Conservation (phyloP, 345 rosid species). For the Boechera stricta region DNA sequence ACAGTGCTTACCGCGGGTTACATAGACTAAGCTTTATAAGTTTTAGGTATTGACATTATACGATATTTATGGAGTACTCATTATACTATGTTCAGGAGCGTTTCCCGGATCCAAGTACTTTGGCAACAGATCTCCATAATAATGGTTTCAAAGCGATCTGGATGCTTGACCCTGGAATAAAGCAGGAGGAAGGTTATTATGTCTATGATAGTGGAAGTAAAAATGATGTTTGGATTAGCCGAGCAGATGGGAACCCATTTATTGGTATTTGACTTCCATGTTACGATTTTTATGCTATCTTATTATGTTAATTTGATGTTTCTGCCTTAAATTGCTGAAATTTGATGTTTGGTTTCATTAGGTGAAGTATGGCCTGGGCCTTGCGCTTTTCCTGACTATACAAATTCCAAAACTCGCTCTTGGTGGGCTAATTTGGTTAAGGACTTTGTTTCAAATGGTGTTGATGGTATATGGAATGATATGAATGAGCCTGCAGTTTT, state of each 20-base stretch:
- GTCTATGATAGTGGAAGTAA: conserved; percentile 71
- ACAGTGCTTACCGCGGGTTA: conserved; percentile 6
- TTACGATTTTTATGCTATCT: conserved; percentile 12
- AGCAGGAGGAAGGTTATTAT: conserved; percentile 71
- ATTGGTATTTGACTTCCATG: conserved; percentile 54
- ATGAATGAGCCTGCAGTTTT: conserved; percentile 96
- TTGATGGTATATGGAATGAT: conserved; percentile 98
- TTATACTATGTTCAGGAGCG: conserved; percentile 55
- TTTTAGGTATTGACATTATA: conserved; percentile 25
- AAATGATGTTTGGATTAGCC: conserved; percentile 69
- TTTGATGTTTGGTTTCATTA: conserved; percentile 42
- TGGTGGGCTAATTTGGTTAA: conserved; percentile 92
- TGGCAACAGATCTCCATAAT: conserved; percentile 64
- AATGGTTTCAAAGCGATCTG: conserved; percentile 86
- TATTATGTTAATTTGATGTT: not conserved
- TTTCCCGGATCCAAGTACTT: conserved; percentile 69
- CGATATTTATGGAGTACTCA: not conserved
- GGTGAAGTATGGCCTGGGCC: conserved; percentile 99
- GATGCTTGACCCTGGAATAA: conserved; percentile 98
- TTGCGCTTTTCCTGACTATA: conserved; percentile 89
- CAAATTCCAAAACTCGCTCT: conserved; percentile 71
- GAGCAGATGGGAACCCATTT: conserved; percentile 68
- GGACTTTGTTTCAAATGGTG: conserved; percentile 78
- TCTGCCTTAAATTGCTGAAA: conserved; percentile 7
- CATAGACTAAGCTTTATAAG: not conserved